Evolutionary conservation across 139 green algal species (phyloP), one percentile per base, ranked within the genome.

Genomic region (Micractinium sp.): DNA sequence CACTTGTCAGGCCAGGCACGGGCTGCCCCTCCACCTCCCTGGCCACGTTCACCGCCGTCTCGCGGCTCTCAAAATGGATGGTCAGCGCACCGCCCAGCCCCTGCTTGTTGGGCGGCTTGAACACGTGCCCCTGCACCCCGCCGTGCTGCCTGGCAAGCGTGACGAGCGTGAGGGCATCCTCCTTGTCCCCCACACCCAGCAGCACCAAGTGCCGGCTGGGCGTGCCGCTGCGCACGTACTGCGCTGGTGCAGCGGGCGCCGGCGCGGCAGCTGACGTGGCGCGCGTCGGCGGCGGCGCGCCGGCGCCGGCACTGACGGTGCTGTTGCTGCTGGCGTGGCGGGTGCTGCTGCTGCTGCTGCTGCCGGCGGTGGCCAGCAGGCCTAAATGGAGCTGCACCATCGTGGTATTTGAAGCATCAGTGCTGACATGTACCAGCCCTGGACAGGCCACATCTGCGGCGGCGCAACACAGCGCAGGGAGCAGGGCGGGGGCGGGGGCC

Each of bases 181-280:
- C 36, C 20, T 61, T 61, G 19, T 29, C 0, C 0, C n/a, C 12
- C 60, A 86, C 56, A 5, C 81, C 56, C 56, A 74, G 56, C n/a
- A 86, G 33, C 56, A 86, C 60, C 9, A 86, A n/a, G 81, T 86
- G 81, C 60, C 81, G 75, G 81, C 81, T 86, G 81, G 81, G 81
- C 81, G 29, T 7, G 56, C 31, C 67, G 81, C 81, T 86, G 33
- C 31, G 33, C 33, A 61, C 20, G 60, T 86, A 86, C 20, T 77
- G 56, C n/a, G 12, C 47, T 9, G 47, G 7, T 56, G 47, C 47
- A 16, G 47, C 47, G 47, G 47, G 7, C n/a, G n/a, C n/a, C n/a
- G n/a, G n/a, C 47, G 47, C 47, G 47, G 47, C 47, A 16, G 47
- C 47, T 56, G 47, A 9, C 47, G 47, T n/a, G n/a, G n/a, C 38